Evolutionary conservation across 495 filamentous ascomycete genomes (phyloP), one percentile per base, ranked within the genome.

Genomic region (Aspergillus baeticus): DNA sequence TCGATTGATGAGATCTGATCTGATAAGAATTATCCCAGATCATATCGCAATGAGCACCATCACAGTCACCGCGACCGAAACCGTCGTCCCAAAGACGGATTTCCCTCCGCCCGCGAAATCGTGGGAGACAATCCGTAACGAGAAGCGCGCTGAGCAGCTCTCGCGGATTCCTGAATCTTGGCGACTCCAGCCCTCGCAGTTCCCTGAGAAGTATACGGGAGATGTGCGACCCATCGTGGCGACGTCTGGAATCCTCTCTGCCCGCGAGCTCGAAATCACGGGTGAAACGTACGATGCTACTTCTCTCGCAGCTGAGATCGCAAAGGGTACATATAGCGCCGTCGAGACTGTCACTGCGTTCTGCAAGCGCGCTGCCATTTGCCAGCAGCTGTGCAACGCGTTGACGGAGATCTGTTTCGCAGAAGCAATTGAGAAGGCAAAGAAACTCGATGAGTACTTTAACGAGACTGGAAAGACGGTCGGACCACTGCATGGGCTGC

Each of bases 311-410:
- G 34, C 33, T 2, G 35, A 51, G 18, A 22, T 51, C 11, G 48
- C 34, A 5, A 39, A 39, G 17, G 33, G 34, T 4, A 39, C 15
- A 4, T 39, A 38, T 35, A 39, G 17, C 0, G 35, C 34, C 18
- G 35, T 39, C 15, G 48, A 51, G 18, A 37, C 35, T 2, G 48
- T 51, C 17, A 39, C 48, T 17, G 48, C 48, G 2, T 51, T 51
- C 18, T 51, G 48, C 48, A 51, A 51, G 36, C 48, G 48, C 3
- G 48, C 48, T 15, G 48, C 35, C 13, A 51, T 51, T 35, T 37
- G 34, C 48, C 48, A 51, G 34, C 48, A 51, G 20, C 34, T 51
- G 2, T 38, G 34, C 34, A 38, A n/a, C 34, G 33, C 34, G 18
- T 26, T 51, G 18, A 51, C 48, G 17, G 48, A 51, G 20, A 39